Percentiles rank a stretch among this genome's conserved stretches.
These are phyloP conservation scores for Phytophthora constricta DNA, from an alignment of 352 stramenopile genomes.

Conservation along the genomic window DNA sequence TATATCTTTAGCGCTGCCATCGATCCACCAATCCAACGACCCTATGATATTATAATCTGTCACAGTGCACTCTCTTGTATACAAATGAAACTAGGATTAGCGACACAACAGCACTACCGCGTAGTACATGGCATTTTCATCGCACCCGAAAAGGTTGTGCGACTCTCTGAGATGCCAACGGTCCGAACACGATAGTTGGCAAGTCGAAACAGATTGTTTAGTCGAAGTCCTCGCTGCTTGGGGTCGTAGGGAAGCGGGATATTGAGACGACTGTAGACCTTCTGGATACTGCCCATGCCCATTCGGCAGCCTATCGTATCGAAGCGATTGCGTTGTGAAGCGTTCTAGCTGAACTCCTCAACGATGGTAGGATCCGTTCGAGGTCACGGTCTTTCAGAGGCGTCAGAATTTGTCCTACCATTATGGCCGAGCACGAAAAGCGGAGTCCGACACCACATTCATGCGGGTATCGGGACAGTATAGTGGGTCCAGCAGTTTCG, in stretches of 20 bases:
- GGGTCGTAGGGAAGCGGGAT: background rate
- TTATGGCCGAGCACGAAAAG: background rate
- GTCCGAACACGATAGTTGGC: background rate
- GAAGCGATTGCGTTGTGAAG: background rate
- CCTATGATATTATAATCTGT: no score
- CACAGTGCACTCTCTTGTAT: no score
- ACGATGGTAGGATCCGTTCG: background rate
- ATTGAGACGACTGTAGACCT: background rate
- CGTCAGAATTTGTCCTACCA: background rate
- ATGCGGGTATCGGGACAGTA: background rate
- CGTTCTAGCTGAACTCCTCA: background rate
- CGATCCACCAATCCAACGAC: no score
- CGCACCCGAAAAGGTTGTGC: background rate
- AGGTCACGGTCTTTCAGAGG: background rate
- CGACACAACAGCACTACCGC: background rate
- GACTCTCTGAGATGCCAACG: background rate
- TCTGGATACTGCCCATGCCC: background rate
- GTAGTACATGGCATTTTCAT: background rate
- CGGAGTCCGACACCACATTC: slow-evolving; percentile 12
- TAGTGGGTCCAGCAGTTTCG: background rate
- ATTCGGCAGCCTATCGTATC: background rate
- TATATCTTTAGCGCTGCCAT: no score
- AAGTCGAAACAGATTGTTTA: background rate
- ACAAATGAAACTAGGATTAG: no score
- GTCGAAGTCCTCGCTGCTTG: background rate